A percentile compares a stretch with the other conserved stretches of the same genome.
These are phyloP conservation scores for Hanseniaspora lachancei DNA, from an alignment of 805 yeast genomes.

Conservation along the genomic window DNA sequence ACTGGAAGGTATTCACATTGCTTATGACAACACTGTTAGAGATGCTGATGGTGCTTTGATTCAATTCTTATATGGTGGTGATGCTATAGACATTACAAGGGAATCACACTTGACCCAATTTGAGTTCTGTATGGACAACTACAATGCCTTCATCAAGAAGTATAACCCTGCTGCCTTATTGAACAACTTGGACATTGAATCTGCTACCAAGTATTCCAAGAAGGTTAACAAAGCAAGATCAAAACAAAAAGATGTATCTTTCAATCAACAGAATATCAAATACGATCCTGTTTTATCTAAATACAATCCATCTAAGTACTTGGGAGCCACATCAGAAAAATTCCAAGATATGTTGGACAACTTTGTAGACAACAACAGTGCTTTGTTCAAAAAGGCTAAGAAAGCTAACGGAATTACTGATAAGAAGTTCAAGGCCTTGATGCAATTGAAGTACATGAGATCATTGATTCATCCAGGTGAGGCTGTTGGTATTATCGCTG, in stretches of 20 bases:
- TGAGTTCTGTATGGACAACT: slow-evolving; percentile 83
- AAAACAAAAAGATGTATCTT: slow-evolving; percentile 51
- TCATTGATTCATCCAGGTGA: slow-evolving; percentile 93
- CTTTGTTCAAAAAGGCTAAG: slow-evolving; percentile 40
- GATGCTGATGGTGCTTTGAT: slow-evolving; percentile 88
- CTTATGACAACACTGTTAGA: slow-evolving; percentile 90
- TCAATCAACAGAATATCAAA: slow-evolving; percentile 47
- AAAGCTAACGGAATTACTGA: slow-evolving; percentile 39
- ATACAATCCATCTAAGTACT: slow-evolving; percentile 74
- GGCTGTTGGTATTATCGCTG: slow-evolving; percentile 94
- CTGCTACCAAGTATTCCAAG: slow-evolving; percentile 69
- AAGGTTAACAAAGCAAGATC: slow-evolving; percentile 61
- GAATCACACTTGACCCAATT: slow-evolving; percentile 91
- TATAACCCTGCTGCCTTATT: slow-evolving; percentile 68
- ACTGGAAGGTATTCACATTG: slow-evolving; percentile 88
- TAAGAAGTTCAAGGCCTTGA: slow-evolving; percentile 84
- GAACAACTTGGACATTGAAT: slow-evolving; percentile 68
- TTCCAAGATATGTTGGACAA: slow-evolving; percentile 70
- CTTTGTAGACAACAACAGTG: slow-evolving; percentile 45
- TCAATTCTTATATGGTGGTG: slow-evolving; percentile 97
- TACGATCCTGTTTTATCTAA: slow-evolving; percentile 82
- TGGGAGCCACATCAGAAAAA: slow-evolving; percentile 86
- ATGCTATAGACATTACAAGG: slow-evolving; percentile 83
- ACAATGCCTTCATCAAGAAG: slow-evolving; percentile 70
- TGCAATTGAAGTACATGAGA: slow-evolving; percentile 97